Evolutionary conservation across 2,329 filamentous ascomycete genomes (phyloP).

Genomic region (Penicillium sp.): DNA sequence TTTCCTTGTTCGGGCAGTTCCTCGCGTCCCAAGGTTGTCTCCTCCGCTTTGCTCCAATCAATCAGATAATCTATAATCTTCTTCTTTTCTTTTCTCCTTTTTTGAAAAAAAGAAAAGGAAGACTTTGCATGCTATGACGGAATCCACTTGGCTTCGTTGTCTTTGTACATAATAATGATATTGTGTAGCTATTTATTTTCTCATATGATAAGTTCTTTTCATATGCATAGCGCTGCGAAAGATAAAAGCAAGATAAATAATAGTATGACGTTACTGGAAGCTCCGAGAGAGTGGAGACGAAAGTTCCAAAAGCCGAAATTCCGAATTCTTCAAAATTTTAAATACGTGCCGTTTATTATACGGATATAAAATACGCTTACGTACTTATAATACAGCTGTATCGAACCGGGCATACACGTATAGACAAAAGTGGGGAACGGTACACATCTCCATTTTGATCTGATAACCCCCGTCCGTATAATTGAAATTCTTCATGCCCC

Average conservation of each 20-base stretch:
- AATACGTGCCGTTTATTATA: neutral
- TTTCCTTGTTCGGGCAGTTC: neutral
- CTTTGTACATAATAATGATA: neutral
- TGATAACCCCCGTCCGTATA: slow-evolving; percentile 6
- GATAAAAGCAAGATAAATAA: no score
- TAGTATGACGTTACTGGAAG: neutral
- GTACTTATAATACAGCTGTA: neutral
- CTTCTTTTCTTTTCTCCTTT: neutral
- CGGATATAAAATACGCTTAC: neutral
- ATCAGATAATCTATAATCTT: slow-evolving; percentile 8
- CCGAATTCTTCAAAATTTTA: no score
- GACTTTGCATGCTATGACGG: neutral
- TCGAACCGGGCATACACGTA: neutral
- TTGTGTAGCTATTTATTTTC: no score
- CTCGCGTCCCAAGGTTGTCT: neutral
- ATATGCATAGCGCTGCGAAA: neutral
- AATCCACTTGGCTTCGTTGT: neutral
- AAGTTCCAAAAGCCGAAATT: no score
- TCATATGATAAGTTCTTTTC: no score
- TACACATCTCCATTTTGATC: slow-evolving; percentile 4
- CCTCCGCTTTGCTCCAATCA: neutral
- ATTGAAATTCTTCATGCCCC: slow-evolving; percentile 6
- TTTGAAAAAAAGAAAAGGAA: no score
- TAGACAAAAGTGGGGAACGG: neutral
- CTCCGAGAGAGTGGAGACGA: neutral